phyloP scores from a whole-genome alignment of 2,329 filamentous ascomycete genomes.

The Pestalotiopsis sp. region DNA sequence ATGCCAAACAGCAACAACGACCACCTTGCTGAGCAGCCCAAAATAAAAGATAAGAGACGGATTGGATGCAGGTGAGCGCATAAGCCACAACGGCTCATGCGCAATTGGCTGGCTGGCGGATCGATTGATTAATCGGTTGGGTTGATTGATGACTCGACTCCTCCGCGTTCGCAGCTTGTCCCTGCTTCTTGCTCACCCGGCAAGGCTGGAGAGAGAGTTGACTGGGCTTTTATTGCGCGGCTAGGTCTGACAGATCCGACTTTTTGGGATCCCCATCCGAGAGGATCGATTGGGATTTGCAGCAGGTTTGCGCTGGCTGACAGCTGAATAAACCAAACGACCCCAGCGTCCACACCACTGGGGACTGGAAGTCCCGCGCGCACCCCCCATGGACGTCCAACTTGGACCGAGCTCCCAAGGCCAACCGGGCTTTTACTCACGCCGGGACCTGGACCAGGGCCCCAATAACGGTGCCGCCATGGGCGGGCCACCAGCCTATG shows the following conservation, averaged over 20 bases:
- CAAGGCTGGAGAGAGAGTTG: not conserved
- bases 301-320: not conserved
- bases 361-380: not conserved
- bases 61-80: not conserved
- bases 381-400: slow-evolving; percentile 9
- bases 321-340: not conserved
- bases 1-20: slow-evolving; percentile 1
- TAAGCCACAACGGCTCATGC: not conserved
- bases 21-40: no score
- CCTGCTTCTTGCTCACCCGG: not conserved
- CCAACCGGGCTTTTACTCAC: not conserved
- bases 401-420: slow-evolving; percentile 14
- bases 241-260: not conserved
- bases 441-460: not conserved
- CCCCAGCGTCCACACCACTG: not conserved
- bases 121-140: not conserved
- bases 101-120: not conserved
- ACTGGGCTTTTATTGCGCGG: not conserved
- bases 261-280: not conserved
- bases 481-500: not conserved
- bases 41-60: no score
- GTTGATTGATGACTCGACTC: not conserved
- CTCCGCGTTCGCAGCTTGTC: not conserved
- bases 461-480: slow-evolving; percentile 1
- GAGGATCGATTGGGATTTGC: not conserved